Percentiles rank a stretch among this genome's conserved stretches.
Evolutionary conservation across 352 stramenopile species (phyloP).

Genomic region (Globisporangium mamillatum): DNA sequence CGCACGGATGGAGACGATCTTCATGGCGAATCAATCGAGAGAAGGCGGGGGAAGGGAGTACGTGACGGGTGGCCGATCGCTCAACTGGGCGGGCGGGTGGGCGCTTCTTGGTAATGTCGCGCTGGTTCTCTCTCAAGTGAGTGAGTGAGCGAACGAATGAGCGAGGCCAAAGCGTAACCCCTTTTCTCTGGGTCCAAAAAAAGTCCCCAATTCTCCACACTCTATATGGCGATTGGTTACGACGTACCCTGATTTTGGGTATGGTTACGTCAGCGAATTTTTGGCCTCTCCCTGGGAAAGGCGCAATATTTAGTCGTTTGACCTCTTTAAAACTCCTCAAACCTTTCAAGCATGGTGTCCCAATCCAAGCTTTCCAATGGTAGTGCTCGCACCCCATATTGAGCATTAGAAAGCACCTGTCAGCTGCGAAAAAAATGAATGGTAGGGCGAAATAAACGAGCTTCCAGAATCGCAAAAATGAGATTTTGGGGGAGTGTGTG

Average conservation of each 20-base stretch:
- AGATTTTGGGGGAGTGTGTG: background rate
- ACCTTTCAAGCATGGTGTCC: background rate
- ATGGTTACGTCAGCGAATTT: background rate
- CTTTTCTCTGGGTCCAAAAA: constrained; percentile 3
- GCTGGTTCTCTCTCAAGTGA: background rate
- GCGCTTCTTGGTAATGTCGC: background rate
- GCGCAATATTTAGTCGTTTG: background rate
- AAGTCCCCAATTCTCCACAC: background rate
- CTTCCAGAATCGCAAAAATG: background rate
- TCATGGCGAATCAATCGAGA: constrained; percentile 36
- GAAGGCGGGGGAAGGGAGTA: background rate
- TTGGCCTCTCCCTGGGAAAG: background rate
- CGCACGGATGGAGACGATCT: constrained; percentile 85
- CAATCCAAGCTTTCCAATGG: background rate
- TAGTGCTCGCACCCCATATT: background rate
- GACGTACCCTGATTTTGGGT: background rate
- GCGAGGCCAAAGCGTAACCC: constrained; percentile 5
- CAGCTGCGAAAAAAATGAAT: background rate
- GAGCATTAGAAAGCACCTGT: background rate
- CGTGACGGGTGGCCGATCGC: background rate
- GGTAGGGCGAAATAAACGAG: background rate
- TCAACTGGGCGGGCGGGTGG: background rate
- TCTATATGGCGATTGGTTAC: background rate
- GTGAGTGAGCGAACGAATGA: background rate
- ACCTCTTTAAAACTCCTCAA: background rate